phyloP scores from a whole-genome alignment of 2,329 filamentous ascomycete species.

The Penicillium griseofulvum region DNA sequence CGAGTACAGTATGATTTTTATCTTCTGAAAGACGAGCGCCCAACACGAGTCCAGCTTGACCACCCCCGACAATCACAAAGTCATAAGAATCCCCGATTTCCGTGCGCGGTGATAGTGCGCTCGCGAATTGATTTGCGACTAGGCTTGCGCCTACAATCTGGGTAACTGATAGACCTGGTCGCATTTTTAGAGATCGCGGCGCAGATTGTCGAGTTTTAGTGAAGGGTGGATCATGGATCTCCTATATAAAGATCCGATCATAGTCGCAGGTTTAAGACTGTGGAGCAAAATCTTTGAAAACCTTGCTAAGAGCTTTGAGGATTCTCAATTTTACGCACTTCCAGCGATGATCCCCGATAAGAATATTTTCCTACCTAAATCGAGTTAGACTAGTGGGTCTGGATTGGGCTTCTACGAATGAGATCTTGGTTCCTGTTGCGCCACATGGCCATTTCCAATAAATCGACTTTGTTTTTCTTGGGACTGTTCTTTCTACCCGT shows the following conservation, averaged over 20 bases:
- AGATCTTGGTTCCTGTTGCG: not conserved
- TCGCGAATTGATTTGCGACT: conserved; percentile 3
- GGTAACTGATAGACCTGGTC: not conserved
- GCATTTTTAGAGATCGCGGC: not conserved
- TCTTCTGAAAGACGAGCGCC: conserved; percentile 45
- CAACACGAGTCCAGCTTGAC: conserved; percentile 54
- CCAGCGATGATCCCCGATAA: conserved; percentile 2
- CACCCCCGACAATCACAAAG: conserved; percentile 53
- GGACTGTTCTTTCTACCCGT: not conserved
- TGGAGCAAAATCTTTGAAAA: conserved; percentile 1
- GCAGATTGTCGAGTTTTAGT: not conserved
- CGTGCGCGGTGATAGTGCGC: conserved; percentile 26
- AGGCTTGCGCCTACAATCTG: conserved; percentile 1
- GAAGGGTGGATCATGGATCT: not conserved
- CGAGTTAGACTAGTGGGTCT: not conserved
- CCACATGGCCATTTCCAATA: not conserved
- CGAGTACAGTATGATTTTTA: conserved; percentile 34
- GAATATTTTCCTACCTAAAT: not conserved
- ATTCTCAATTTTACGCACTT: not conserved
- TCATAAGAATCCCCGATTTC: conserved; percentile 30
- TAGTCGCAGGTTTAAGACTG: not conserved
- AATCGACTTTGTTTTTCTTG: not conserved
- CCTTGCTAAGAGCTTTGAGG: not conserved
- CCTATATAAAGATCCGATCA: not conserved
- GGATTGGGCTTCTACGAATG: not conserved